These are phyloP conservation scores for Alternaria metachromatica DNA, from an alignment of 2,329 filamentous ascomycete genomes.

Conservation along the genomic window DNA sequence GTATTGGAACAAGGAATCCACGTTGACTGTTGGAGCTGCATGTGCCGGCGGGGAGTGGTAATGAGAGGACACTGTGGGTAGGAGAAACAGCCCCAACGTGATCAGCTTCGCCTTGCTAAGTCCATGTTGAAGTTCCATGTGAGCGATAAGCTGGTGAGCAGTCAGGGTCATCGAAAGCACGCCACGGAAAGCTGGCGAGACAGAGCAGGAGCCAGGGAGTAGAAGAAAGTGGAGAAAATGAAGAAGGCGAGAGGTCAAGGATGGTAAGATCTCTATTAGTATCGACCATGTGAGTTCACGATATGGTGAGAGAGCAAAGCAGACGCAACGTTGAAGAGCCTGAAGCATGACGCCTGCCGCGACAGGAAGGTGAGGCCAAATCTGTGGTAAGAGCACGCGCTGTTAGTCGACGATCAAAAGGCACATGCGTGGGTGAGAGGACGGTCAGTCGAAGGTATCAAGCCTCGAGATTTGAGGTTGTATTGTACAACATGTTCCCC, in stretches of 20 bases:
- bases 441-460: not conserved
- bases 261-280: not conserved
- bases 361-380: conserved; percentile 21
- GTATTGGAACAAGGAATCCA: conserved; percentile 30
- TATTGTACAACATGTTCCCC: not conserved
- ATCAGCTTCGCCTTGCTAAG: not conserved
- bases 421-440: not conserved
- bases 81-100: not conserved
- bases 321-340: not conserved
- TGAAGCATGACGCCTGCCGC: conserved; percentile 7
- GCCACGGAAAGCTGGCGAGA: not conserved
- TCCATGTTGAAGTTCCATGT: not conserved
- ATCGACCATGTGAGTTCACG: not conserved
- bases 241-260: not conserved
- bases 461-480: not conserved
- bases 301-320: conserved; percentile 16
- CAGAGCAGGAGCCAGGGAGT: not conserved
- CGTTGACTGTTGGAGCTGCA: conserved; percentile 19
- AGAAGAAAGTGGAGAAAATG: not conserved
- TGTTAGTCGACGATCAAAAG: conserved; percentile 16
- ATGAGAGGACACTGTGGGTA: conserved; percentile 7
- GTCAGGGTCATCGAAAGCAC: not conserved
- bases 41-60: conserved; percentile 24
- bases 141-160: not conserved
- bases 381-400: conserved; percentile 14